A percentile compares a stretch with the other conserved stretches of the same genome.
Evolutionary conservation across 345 rosid species (phyloP).

Genomic region (Noccaea bulbosa): DNA sequence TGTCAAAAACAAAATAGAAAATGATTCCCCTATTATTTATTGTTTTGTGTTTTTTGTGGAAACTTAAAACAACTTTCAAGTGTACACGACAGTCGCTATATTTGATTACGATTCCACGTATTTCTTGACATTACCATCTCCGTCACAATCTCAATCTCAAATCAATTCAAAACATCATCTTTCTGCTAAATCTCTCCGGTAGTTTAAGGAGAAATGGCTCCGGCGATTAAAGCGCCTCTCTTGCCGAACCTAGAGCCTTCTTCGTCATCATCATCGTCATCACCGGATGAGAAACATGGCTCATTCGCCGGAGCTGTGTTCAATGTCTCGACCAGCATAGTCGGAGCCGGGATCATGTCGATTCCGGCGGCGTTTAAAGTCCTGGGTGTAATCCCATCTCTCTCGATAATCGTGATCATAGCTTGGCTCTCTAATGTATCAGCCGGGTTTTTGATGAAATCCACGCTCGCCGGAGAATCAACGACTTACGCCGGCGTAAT

Average conservation of each 20-base stretch:
- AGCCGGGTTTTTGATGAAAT: slow-evolving; percentile 72
- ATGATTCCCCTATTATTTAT: no score
- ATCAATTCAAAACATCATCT: not conserved
- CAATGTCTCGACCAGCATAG: slow-evolving; percentile 79
- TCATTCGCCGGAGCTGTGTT: slow-evolving; percentile 82
- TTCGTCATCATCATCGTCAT: slow-evolving; percentile 18
- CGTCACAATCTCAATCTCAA: not conserved
- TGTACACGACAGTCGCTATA: not conserved
- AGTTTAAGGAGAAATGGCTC: slow-evolving; percentile 48
- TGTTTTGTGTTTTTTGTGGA: no score
- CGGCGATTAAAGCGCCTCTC: slow-evolving; percentile 52
- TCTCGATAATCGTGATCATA: slow-evolving; percentile 54
- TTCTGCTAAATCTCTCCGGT: slow-evolving; percentile 5
- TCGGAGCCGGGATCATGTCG: slow-evolving; percentile 96
- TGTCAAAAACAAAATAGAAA: no score
- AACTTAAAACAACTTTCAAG: not conserved
- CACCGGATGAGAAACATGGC: slow-evolving; percentile 39
- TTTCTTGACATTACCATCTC: not conserved
- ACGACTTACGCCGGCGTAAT: slow-evolving; percentile 78
- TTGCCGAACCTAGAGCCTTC: slow-evolving; percentile 47
- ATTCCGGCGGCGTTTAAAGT: slow-evolving; percentile 85
- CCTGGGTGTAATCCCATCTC: slow-evolving; percentile 79
- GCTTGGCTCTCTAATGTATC: slow-evolving; percentile 78
- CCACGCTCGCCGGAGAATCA: slow-evolving; percentile 60
- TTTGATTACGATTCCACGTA: slow-evolving; percentile 23